Evolutionary conservation across 805 yeast genomes (phyloP).

Genomic region (Cyberlindnera petersonii): DNA sequence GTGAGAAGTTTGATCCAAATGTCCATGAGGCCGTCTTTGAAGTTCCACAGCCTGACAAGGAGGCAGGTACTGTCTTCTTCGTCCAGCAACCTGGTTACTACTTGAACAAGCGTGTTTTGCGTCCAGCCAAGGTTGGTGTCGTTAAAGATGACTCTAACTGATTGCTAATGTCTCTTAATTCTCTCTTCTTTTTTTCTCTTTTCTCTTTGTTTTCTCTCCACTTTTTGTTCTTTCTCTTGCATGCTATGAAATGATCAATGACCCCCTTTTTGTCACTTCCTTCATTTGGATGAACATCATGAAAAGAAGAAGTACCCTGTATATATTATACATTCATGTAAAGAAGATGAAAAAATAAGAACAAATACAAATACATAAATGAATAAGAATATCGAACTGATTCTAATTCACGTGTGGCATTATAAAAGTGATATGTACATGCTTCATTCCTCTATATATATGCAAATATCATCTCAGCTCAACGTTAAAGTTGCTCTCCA

Average conservation of each 20-base stretch:
- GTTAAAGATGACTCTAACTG: conserved; percentile 38
- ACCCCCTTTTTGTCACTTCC: too few species aligned
- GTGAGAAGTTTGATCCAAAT: conserved; percentile 48
- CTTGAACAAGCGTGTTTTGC: conserved; percentile 48
- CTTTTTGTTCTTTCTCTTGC: too few species aligned
- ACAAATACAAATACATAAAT: too few species aligned
- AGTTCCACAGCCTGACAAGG: conserved; percentile 51
- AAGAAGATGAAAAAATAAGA: too few species aligned
- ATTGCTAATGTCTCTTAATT: too few species aligned
- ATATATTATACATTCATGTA: not conserved
- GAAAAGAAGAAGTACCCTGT: too few species aligned
- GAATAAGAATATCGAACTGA: too few species aligned
- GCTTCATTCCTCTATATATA: not conserved
- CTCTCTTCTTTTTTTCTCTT: too few species aligned
- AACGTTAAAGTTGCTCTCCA: conserved; percentile 50
- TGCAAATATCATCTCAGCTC: conserved; percentile 42
- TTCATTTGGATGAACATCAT: too few species aligned
- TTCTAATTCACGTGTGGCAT: too few species aligned
- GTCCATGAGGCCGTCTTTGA: conserved; percentile 52
- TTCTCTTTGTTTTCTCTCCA: too few species aligned
- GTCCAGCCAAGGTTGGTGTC: conserved; percentile 56
- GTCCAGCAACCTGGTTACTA: conserved; percentile 51
- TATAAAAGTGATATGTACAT: not conserved
- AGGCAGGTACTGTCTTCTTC: conserved; percentile 50
- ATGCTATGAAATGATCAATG: not conserved